phyloP scores from a whole-genome alignment of 140 eudicot species.

The Oenanthe javanica region DNA sequence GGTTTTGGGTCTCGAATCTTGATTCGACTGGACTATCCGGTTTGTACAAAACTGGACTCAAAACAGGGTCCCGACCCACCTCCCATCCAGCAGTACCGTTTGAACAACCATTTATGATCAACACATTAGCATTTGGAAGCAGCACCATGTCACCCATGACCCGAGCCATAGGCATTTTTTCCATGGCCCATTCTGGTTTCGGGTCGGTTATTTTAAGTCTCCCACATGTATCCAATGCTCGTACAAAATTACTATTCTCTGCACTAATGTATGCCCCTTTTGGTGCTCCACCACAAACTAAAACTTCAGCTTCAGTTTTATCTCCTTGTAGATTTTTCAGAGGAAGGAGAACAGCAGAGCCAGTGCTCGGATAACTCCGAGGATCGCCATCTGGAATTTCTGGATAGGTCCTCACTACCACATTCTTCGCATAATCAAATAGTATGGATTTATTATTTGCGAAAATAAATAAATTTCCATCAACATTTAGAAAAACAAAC shows the following conservation, averaged over 20 bases:
- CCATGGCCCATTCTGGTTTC: conserved; percentile 55
- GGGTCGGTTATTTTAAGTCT: conserved; percentile 61
- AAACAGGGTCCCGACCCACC: conserved; percentile 47
- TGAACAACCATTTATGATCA: conserved; percentile 59
- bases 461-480: conserved; percentile 60
- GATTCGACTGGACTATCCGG: conserved; percentile 36
- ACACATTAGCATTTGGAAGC: conserved; percentile 50
- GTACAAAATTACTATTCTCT: conserved; percentile 24
- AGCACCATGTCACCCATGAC: conserved; percentile 83
- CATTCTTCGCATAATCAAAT: conserved; percentile 30
- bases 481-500: conserved; percentile 47
- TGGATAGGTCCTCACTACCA: conserved; percentile 46
- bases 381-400: conserved; percentile 62
- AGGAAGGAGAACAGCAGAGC: conserved; percentile 81
- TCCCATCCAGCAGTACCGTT: conserved; percentile 85
- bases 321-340: conserved; percentile 18
- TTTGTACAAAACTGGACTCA: conserved; percentile 49
- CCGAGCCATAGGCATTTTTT: conserved; percentile 66
- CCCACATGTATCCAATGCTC: conserved; percentile 54
- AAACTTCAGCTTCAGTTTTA: conserved; percentile 32
- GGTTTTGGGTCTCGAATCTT: conserved; percentile 46
- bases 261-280: conserved; percentile 43
- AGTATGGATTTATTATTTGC: conserved; percentile 63
- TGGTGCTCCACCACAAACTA: conserved; percentile 85
- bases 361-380: conserved; percentile 68